phyloP scores from a whole-genome alignment of 208 protist genomes.

The Naegleria gruberi region DNA sequence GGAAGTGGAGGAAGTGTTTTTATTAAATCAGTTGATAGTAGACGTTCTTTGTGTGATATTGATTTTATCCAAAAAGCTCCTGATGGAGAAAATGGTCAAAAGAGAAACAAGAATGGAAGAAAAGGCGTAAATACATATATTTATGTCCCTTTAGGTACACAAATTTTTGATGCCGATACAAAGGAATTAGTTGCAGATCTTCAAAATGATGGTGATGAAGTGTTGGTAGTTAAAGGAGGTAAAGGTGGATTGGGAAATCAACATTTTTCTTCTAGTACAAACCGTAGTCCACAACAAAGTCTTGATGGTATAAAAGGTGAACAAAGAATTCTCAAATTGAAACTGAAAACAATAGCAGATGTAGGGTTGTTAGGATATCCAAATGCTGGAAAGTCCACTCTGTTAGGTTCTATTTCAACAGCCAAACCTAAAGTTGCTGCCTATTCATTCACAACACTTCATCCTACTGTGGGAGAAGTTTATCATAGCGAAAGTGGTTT shows the following conservation, averaged over 20 bases:
- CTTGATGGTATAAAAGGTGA: conserved; percentile 31
- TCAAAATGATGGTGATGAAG: neutral
- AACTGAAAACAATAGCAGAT: conserved; percentile 78
- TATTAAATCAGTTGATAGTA: neutral
- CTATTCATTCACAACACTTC: conserved; percentile 78
- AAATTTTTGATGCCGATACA: neutral
- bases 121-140: neutral
- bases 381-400: conserved; percentile 78
- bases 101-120: neutral
- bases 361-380: conserved; percentile 77
- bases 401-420: conserved; percentile 70
- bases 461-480: conserved; percentile 64
- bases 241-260: conserved; percentile 33
- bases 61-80: neutral
- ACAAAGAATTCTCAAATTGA: conserved; percentile 46
- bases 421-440: conserved; percentile 68
- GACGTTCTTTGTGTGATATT: neutral
- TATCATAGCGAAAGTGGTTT: conserved; percentile 57
- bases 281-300: conserved; percentile 28
- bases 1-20: conserved; percentile 37
- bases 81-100: conserved; percentile 1
- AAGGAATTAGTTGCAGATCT: conserved; percentile 24
- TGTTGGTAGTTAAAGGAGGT: conserved; percentile 24
- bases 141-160: neutral
- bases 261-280: conserved; percentile 28